Percentiles rank a stretch among this genome's conserved stretches.
These are phyloP conservation scores for Setaria viridis DNA, from an alignment of 202 grass and related monocot species.

Conservation along the genomic window DNA sequence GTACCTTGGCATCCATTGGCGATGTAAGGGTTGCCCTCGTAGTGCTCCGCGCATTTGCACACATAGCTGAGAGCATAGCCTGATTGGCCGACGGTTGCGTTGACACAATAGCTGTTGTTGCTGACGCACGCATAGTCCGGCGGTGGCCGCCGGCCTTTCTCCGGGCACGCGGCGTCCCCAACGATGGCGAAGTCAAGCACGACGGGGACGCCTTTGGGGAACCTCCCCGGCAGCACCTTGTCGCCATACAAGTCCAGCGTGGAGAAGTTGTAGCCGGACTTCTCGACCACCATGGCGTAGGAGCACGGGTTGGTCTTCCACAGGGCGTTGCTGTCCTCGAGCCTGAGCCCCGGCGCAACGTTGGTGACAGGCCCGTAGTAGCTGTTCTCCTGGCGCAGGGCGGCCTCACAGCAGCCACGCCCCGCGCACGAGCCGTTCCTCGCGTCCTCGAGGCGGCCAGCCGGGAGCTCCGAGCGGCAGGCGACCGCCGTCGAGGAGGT, in stretches of 20 bases:
- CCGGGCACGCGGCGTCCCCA: background rate
- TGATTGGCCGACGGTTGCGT: background rate
- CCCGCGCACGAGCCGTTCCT: background rate
- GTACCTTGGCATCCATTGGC: conserved; percentile 17
- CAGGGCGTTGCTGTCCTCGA: background rate
- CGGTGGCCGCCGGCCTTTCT: background rate
- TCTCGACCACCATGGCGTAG: conserved; percentile 30
- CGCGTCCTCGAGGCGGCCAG: background rate
- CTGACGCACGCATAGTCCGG: background rate
- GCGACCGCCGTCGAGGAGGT: too few species aligned
- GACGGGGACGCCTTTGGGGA: background rate
- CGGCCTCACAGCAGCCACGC: background rate
- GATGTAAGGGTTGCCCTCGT: conserved; percentile 22
- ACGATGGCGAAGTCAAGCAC: conserved; percentile 23
- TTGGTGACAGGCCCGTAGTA: background rate
- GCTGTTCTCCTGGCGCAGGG: background rate
- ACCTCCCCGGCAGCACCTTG: background rate
- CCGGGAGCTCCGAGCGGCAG: background rate
- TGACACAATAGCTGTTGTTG: background rate
- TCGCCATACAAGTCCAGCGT: conserved; percentile 6
- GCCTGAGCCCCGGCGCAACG: background rate
- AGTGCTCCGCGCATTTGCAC: conserved; percentile 12
- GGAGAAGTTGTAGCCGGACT: background rate
- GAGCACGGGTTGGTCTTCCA: background rate
- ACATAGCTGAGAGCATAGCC: background rate